Percentiles rank a stretch among this genome's conserved stretches.
These are phyloP conservation scores for Sambucus nigra DNA, from an alignment of 129 eudicot species.

Conservation along the genomic window DNA sequence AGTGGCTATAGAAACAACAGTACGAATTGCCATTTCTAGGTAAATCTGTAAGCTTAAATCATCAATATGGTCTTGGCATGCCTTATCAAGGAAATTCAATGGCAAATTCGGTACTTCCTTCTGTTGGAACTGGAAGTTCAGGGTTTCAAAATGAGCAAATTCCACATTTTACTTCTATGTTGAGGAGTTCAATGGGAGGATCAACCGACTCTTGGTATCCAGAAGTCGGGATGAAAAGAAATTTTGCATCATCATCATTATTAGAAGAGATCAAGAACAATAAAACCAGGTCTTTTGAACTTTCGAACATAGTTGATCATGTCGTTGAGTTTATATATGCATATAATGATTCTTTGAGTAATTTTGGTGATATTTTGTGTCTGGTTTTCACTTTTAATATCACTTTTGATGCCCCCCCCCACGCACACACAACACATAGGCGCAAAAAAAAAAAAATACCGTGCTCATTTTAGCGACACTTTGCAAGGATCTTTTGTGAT, in stretches of 20 bases:
- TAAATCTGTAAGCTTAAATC: conserved; percentile 33
- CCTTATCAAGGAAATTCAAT: conserved; percentile 35
- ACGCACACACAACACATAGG: too few species aligned
- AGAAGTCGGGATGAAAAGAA: conserved; percentile 35
- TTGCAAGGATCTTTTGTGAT: too few species aligned
- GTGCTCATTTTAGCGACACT: too few species aligned
- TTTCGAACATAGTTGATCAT: conserved; percentile 52
- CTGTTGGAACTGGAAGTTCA: conserved; percentile 20
- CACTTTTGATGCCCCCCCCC: too few species aligned
- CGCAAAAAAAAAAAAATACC: too few species aligned
- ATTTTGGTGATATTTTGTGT: too few species aligned
- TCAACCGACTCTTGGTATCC: conserved; percentile 25
- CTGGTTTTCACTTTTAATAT: too few species aligned
- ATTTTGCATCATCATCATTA: conserved; percentile 30
- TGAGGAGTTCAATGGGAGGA: conserved; percentile 29
- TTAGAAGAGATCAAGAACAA: conserved; percentile 64
- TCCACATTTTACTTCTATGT: conserved; percentile 24
- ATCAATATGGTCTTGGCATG: conserved; percentile 24
- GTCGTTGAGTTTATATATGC: conserved; percentile 67
- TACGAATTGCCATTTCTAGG: conserved; percentile 26
- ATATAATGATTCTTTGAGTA: neutral
- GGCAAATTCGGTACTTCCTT: conserved; percentile 21
- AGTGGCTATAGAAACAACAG: conserved; percentile 46
- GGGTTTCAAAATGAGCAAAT: conserved; percentile 33
- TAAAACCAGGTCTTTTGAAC: conserved; percentile 51